A percentile compares a stretch with the other conserved stretches of the same genome.
phyloP scores from a whole-genome alignment of 2,329 filamentous ascomycete genomes.

The Pseudocercospora pini-densiflorae region DNA sequence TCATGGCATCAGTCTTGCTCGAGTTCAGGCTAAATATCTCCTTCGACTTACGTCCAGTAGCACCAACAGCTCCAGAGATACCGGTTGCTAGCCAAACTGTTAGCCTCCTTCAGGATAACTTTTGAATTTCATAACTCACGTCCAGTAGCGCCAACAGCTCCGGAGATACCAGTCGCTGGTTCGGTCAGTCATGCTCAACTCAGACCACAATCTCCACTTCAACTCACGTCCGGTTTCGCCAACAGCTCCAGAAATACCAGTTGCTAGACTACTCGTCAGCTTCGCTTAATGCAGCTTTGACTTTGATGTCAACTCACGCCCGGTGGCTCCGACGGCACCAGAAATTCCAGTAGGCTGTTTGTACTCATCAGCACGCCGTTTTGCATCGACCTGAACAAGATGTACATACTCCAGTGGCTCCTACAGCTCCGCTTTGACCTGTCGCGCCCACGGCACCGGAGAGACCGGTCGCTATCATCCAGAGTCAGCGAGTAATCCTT shows the following conservation, averaged over 20 bases:
- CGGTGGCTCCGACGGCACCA: too few species aligned
- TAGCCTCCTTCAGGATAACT: too few species aligned
- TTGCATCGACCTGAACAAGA: not conserved
- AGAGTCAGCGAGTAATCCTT: not conserved
- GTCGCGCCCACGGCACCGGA: too few species aligned
- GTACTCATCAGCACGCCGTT: not conserved
- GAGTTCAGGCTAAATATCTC: too few species aligned
- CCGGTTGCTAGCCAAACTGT: too few species aligned
- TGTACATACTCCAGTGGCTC: constrained; percentile 6
- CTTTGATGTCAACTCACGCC: too few species aligned
- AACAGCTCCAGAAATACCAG: not conserved
- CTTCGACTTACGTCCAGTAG: too few species aligned
- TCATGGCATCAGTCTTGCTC: not conserved
- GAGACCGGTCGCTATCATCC: not conserved
- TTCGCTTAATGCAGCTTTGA: too few species aligned
- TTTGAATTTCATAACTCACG: too few species aligned
- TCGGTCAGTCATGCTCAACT: too few species aligned
- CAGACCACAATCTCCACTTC: not conserved
- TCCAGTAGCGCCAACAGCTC: too few species aligned
- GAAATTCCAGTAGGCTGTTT: not conserved
- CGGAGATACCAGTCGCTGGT: not conserved
- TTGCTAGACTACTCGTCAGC: not conserved
- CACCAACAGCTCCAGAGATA: too few species aligned
- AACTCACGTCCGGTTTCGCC: not conserved
- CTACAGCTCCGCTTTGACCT: constrained; percentile 22